phyloP scores from a whole-genome alignment of 169 alveolate species.

The Plasmodium coatneyi region DNA sequence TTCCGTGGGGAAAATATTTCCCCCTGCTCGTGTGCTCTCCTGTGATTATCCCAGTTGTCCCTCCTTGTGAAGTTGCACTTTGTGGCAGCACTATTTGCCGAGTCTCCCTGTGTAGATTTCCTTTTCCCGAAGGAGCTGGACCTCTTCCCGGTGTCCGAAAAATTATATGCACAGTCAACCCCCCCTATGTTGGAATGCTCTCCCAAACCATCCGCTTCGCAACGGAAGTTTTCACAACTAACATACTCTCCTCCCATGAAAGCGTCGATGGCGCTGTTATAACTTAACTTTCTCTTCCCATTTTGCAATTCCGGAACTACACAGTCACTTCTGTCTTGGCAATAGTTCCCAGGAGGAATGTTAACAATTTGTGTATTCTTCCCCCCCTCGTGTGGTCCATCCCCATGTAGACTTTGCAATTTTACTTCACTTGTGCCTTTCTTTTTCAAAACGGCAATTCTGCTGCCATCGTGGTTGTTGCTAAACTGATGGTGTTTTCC shows the following conservation, averaged over 20 bases:
- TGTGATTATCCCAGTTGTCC: background rate
- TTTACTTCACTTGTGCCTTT: background rate
- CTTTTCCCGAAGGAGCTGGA: background rate
- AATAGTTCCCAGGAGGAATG: background rate
- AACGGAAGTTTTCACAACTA: conserved; percentile 19
- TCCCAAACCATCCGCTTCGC: background rate
- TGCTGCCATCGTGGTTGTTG: background rate
- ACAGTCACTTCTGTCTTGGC: background rate
- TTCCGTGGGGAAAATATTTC: background rate
- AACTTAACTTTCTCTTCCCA: conserved; percentile 9
- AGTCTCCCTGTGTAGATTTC: background rate
- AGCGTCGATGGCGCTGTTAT: conserved; percentile 15
- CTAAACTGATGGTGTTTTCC: background rate
- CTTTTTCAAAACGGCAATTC: conserved; percentile 5
- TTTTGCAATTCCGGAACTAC: conserved; percentile 4
- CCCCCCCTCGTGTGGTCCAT: background rate
- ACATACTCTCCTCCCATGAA: conserved; percentile 12
- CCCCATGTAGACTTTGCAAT: background rate
- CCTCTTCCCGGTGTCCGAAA: background rate
- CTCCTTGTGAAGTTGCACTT: background rate
- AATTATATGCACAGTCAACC: background rate
- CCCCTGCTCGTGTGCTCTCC: background rate
- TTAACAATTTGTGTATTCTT: background rate
- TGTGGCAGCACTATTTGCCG: background rate
- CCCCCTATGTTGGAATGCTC: conserved; percentile 17